phyloP scores from a whole-genome alignment of 2,329 filamentous ascomycete genomes.

The Sporothrix brasiliensis region DNA sequence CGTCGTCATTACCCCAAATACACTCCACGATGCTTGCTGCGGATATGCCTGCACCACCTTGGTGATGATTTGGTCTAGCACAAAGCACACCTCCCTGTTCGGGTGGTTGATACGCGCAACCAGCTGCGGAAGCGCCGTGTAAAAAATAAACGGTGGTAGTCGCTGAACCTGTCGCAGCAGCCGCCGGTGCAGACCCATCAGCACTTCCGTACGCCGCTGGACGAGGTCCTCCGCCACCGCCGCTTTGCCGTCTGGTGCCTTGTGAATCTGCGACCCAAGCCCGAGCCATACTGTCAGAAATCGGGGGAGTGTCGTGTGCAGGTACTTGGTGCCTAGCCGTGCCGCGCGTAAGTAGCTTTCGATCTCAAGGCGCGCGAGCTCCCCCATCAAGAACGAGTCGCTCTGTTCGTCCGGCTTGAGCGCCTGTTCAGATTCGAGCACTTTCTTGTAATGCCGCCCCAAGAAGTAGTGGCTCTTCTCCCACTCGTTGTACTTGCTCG shows the following conservation, averaged over 20 bases:
- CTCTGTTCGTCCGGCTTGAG: conserved; percentile 76
- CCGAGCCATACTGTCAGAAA: conserved; percentile 94
- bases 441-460: conserved; percentile 95
- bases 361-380: conserved; percentile 83
- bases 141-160: conserved; percentile 76
- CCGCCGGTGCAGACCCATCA: conserved; percentile 71
- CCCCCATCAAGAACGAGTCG: conserved; percentile 75
- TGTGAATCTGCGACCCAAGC: conserved; percentile 74
- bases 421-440: conserved; percentile 83
- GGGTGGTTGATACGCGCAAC: conserved; percentile 94
- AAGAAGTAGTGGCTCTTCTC: conserved; percentile 98
- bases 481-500: conserved; percentile 72
- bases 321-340: conserved; percentile 87
- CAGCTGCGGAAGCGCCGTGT: conserved; percentile 84
- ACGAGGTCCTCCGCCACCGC: conserved; percentile 57
- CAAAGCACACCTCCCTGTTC: conserved; percentile 73
- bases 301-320: conserved; percentile 91
- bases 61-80: conserved; percentile 76
- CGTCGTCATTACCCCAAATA: conserved; percentile 78
- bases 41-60: conserved; percentile 88
- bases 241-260: conserved; percentile 59
- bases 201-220: conserved; percentile 62
- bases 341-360: conserved; percentile 91
- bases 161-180: conserved; percentile 76
- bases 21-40: conserved; percentile 86